A percentile compares a stretch with the other conserved stretches of the same genome.
These are phyloP conservation scores for Lachancea sp. DNA, from an alignment of 805 yeast species.

Conservation along the genomic window DNA sequence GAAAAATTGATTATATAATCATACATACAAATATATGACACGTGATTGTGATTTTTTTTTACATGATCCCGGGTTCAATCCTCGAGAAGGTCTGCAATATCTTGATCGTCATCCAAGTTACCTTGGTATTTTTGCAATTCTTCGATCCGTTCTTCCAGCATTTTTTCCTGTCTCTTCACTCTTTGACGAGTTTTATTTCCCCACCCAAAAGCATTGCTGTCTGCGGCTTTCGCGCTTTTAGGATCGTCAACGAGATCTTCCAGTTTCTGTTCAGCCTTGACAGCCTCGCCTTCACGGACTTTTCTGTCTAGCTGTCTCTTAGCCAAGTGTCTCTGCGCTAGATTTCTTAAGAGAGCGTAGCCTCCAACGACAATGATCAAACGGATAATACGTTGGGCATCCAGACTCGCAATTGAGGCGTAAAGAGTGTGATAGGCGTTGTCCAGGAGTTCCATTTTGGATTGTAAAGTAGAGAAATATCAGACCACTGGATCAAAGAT, in stretches of 20 bases:
- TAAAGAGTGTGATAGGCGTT: slow-evolving; percentile 14
- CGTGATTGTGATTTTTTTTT: too few species aligned
- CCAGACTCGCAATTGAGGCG: slow-evolving; percentile 17
- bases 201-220: slow-evolving; percentile 60
- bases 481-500: too few species aligned
- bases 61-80: slow-evolving; percentile 37
- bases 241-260: slow-evolving; percentile 34
- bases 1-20: too few species aligned
- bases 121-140: slow-evolving; percentile 35
- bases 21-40: too few species aligned
- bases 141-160: slow-evolving; percentile 43
- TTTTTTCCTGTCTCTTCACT: slow-evolving; percentile 48
- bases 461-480: too few species aligned
- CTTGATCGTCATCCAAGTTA: slow-evolving; percentile 43
- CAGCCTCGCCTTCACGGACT: slow-evolving; percentile 33
- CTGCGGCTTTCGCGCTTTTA: slow-evolving; percentile 33
- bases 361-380: slow-evolving; percentile 51
- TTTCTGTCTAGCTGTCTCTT: slow-evolving; percentile 49
- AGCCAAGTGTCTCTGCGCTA: slow-evolving; percentile 51
- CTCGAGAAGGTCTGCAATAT: slow-evolving; percentile 61
- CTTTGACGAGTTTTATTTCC: slow-evolving; percentile 66
- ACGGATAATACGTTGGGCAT: slow-evolving; percentile 19
- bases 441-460: slow-evolving; percentile 9
- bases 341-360: slow-evolving; percentile 51
- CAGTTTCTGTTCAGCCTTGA: slow-evolving; percentile 26